These are phyloP conservation scores for Musa itinerans DNA, from an alignment of 176 grass and related monocot genomes.

Conservation along the genomic window DNA sequence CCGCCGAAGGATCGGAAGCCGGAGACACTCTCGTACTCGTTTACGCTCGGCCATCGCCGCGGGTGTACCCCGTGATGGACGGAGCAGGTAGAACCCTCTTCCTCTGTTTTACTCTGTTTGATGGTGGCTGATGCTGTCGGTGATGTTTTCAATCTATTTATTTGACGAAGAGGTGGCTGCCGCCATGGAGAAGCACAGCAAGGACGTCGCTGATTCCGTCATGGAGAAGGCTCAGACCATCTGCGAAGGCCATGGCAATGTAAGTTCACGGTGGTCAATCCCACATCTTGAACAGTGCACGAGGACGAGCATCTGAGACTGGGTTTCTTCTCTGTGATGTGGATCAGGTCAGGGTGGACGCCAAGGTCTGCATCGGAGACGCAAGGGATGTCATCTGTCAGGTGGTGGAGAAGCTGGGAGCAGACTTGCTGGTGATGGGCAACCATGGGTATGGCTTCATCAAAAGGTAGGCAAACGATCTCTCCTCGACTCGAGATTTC, in stretches of 20 bases:
- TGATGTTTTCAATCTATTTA: constrained; percentile 33
- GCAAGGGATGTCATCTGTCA: constrained; percentile 19
- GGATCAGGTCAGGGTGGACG: constrained; percentile 34
- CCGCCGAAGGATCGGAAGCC: not conserved
- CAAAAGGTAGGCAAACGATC: constrained; percentile 6
- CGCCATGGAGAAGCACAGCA: constrained; percentile 54
- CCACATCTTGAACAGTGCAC: not conserved
- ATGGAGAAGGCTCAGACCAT: constrained; percentile 51
- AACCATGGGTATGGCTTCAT: constrained; percentile 23
- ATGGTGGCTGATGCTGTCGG: not conserved
- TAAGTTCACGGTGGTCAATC: not conserved
- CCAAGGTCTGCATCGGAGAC: constrained; percentile 7
- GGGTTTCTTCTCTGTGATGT: not conserved
- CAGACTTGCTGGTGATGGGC: constrained; percentile 23
- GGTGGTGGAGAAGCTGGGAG: constrained; percentile 2
- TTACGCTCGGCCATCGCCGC: constrained; percentile 41
- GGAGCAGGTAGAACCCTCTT: constrained; percentile 31
- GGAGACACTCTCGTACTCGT: constrained; percentile 54
- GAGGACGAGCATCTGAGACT: not conserved
- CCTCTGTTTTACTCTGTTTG: not conserved
- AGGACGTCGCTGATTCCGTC: constrained; percentile 54
- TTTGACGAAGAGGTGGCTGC: constrained; percentile 52
- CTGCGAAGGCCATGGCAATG: constrained; percentile 46
- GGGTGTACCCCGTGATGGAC: constrained; percentile 44
- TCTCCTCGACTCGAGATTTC: too few species aligned